Conservation (phyloP, 331 rosid species). For the Saraca asoca region DNA sequence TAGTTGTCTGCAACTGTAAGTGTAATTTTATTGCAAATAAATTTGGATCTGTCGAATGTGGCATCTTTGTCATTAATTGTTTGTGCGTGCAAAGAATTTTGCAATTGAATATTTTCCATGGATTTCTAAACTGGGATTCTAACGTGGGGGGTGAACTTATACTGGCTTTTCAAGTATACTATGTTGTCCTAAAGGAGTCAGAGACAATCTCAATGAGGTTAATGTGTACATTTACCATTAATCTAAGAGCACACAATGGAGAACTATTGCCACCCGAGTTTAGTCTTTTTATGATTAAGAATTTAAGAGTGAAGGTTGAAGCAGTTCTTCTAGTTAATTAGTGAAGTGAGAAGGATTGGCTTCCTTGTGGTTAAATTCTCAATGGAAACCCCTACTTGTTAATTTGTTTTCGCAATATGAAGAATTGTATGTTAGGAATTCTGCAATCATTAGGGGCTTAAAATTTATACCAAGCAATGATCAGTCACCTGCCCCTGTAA, state of each 20-base stretch:
- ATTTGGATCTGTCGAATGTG: not conserved
- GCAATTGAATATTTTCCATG: not conserved
- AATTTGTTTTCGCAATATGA: not conserved
- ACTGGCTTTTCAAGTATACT: not conserved
- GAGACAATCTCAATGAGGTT: not conserved
- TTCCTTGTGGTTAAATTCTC: not conserved
- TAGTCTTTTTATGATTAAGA: not conserved
- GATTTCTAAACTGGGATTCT: not conserved
- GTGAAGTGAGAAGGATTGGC: not conserved
- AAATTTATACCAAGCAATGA: conserved; percentile 14
- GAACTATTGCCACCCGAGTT: not conserved
- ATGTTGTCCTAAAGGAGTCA: not conserved
- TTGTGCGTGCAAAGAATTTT: not conserved
- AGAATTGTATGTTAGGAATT: conserved; percentile 1
- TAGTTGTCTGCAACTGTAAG: not conserved
- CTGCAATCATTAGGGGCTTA: not conserved
- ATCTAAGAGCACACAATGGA: not conserved
- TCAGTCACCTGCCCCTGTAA: conserved; percentile 3
- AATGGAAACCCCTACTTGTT: not conserved
- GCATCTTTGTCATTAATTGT: not conserved
- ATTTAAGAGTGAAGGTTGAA: not conserved
- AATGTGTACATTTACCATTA: not conserved
- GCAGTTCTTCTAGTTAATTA: not conserved
- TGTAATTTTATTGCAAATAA: not conserved
- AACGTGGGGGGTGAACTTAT: not conserved